phyloP scores from a whole-genome alignment of 139 green algal species.

The Coelastrella sp. region DNA sequence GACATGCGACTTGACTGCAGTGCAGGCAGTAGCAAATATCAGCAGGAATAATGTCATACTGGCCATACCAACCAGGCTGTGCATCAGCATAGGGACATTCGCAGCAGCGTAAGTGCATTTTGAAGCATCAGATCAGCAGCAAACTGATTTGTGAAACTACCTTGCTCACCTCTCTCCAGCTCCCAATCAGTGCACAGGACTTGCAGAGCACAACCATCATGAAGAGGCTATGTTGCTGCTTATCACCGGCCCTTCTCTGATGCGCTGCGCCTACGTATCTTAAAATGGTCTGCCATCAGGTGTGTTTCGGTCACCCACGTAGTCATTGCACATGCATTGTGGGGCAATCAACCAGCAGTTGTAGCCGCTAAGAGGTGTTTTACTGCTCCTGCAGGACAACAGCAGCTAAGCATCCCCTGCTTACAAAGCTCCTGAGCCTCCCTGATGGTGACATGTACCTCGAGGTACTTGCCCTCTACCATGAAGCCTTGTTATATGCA shows the following conservation, averaged over 20 bases:
- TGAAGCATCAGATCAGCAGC: not conserved
- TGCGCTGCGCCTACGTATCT: too few species aligned
- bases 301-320: too few species aligned
- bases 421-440: not conserved
- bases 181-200: too few species aligned
- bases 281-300: too few species aligned
- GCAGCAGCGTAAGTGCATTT: constrained; percentile 8
- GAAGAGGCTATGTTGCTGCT: too few species aligned
- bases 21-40: not conserved
- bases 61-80: not conserved
- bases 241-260: too few species aligned
- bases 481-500: constrained; percentile 4
- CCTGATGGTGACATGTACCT: constrained; percentile 26
- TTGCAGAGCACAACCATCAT: too few species aligned
- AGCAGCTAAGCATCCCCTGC: constrained; percentile 2
- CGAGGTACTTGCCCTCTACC: not conserved
- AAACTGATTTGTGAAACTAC: not conserved
- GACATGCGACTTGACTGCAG: not conserved
- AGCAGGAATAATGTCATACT: not conserved
- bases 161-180: too few species aligned
- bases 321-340: too few species aligned
- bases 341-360: too few species aligned
- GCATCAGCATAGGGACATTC: constrained; percentile 25
- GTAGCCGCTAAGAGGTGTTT: too few species aligned
- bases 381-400: not conserved